These are phyloP conservation scores for Prunus dulcis DNA, from an alignment of 306 rosid genomes.

Conservation along the genomic window DNA sequence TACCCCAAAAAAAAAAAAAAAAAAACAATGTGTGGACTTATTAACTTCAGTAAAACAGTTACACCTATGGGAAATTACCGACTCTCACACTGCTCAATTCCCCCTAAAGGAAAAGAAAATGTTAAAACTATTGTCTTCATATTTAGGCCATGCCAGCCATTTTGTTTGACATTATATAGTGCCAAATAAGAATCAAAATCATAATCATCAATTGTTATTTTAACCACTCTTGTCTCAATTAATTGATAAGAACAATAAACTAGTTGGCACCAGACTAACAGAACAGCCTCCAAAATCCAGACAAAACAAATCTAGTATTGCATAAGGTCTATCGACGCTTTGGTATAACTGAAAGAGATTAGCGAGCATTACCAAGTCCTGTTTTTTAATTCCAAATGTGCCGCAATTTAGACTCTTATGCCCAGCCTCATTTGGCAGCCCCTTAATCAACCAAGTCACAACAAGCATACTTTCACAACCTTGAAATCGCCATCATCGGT, in stretches of 20 bases:
- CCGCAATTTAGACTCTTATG: background rate
- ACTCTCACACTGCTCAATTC: no score
- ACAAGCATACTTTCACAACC: constrained; percentile 1
- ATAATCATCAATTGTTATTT: background rate
- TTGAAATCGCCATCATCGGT: background rate
- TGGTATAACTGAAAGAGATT: background rate
- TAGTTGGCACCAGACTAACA: background rate
- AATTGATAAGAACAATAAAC: background rate
- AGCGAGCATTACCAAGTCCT: background rate
- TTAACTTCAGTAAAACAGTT: no score
- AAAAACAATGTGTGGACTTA: no score
- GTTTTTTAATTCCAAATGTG: background rate
- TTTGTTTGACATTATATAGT: background rate
- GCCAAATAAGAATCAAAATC: background rate
- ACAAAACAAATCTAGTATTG: background rate
- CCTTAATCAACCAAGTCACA: background rate
- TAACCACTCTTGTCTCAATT: background rate
- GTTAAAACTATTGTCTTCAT: no score
- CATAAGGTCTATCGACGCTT: background rate
- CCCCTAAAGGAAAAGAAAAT: no score
- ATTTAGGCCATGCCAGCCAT: no score
- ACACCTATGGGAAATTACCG: no score
- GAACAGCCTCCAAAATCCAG: background rate
- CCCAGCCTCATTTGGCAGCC: constrained; percentile 1
- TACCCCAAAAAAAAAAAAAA: no score